Percentiles rank a stretch among this genome's conserved stretches.
These are phyloP conservation scores for Penicillium lividum DNA, from an alignment of 495 filamentous ascomycete genomes.

Conservation along the genomic window DNA sequence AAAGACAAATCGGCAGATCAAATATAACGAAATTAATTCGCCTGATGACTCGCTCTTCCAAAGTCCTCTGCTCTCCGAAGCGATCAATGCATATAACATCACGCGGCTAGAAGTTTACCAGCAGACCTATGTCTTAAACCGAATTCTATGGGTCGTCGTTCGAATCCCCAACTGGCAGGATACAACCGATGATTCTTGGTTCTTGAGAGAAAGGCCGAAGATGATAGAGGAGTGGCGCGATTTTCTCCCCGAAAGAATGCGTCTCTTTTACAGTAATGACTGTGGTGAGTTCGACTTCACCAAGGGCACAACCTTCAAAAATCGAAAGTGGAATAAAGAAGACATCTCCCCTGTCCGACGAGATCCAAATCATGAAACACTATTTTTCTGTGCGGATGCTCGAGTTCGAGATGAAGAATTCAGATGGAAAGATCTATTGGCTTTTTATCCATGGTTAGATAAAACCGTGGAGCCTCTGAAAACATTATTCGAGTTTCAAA, in stretches of 20 bases:
- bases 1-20: neutral
- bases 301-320: conserved; percentile 1
- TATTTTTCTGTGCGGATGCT: conserved; percentile 6
- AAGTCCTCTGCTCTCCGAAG: conserved; percentile 33
- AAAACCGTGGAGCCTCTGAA: conserved; percentile 19
- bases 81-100: conserved; percentile 40
- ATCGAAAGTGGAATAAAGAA: conserved; percentile 5
- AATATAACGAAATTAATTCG: neutral
- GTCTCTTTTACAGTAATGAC: conserved; percentile 16
- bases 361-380: conserved; percentile 1
- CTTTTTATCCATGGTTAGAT: conserved; percentile 17
- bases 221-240: conserved; percentile 51
- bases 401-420: conserved; percentile 5
- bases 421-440: conserved; percentile 15
- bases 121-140: conserved; percentile 25
- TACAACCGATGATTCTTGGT: conserved; percentile 26
- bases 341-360: conserved; percentile 10
- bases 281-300: conserved; percentile 13
- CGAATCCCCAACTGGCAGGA: conserved; percentile 22
- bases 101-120: conserved; percentile 36
- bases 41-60: conserved; percentile 15
- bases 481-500: conserved; percentile 27
- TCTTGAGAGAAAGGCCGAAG: conserved; percentile 38
- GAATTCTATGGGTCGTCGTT: conserved; percentile 11
- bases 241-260: conserved; percentile 42